A percentile compares a stretch with the other conserved stretches of the same genome.
These are phyloP conservation scores for Ochetophila trinervis DNA, from an alignment of 306 rosid species.

Conservation along the genomic window DNA sequence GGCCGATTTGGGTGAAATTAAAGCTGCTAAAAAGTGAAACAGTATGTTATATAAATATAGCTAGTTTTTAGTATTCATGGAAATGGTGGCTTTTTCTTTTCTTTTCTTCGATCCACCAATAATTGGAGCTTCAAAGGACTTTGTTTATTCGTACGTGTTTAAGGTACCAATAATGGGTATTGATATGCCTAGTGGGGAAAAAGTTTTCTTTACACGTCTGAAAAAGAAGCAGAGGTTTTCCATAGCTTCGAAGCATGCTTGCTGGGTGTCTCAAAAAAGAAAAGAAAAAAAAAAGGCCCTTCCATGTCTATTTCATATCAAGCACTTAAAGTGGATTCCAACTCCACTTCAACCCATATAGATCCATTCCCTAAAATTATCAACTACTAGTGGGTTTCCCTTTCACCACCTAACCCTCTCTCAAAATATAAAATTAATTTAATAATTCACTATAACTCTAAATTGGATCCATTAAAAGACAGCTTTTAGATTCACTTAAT, in stretches of 20 bases:
- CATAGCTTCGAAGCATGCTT: conserved; percentile 43
- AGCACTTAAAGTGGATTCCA: conserved; percentile 92
- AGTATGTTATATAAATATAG: conserved; percentile 4
- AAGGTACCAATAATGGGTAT: conserved; percentile 44
- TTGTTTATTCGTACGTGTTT: conserved; percentile 30
- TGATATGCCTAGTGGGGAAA: conserved; percentile 42
- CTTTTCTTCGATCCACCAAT: conserved; percentile 24
- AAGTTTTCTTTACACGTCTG: conserved; percentile 57
- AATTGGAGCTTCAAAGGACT: conserved; percentile 44
- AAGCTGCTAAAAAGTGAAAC: background rate
- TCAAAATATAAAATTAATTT: conserved; percentile 19
- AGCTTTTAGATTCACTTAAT: conserved; percentile 42
- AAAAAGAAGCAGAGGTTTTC: conserved; percentile 37
- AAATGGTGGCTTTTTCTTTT: background rate
- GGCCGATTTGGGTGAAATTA: too few relatives aligned
- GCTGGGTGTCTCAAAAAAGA: conserved; percentile 53
- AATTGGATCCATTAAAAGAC: conserved; percentile 28
- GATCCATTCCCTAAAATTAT: conserved; percentile 20
- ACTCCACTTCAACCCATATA: conserved; percentile 78
- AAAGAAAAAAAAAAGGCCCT: too few relatives aligned
- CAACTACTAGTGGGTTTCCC: conserved; percentile 71
- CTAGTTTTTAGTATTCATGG: too few relatives aligned
- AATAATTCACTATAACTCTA: conserved; percentile 36
- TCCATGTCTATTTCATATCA: conserved; percentile 52
- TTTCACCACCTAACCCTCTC: conserved; percentile 80